Percentiles rank a stretch among this genome's conserved stretches.
Evolutionary conservation across 768 basidiomycete genomes (phyloP).

Genomic region (Suillus occidentalis): DNA sequence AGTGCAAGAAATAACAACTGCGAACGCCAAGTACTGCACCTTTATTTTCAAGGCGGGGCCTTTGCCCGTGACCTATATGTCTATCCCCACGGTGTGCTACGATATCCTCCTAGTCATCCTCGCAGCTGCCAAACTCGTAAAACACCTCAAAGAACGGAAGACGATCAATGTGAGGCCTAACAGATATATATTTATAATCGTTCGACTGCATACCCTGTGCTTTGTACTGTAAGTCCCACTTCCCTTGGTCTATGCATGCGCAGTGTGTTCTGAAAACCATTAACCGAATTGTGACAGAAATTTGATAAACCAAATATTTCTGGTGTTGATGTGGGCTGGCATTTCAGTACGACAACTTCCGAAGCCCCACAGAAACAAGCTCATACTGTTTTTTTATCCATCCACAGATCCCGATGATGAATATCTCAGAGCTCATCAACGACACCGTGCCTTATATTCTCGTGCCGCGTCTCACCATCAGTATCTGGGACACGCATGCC

Average conservation of each 20-base stretch:
- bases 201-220: not conserved
- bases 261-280: not conserved
- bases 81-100: not conserved
- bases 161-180: not conserved
- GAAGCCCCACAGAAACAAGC: not conserved
- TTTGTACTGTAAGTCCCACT: not conserved
- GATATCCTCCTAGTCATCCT: not conserved
- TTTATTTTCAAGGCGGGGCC: not conserved
- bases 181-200: not conserved
- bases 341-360: not conserved
- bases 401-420: not conserved
- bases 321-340: not conserved
- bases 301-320: not conserved
- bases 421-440: constrained; percentile 1
- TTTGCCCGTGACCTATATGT: not conserved
- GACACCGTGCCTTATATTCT: not conserved
- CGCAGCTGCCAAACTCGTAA: not conserved
- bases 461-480: not conserved
- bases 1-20: not conserved
- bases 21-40: not conserved
- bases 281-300: not conserved
- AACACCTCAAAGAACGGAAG: constrained; percentile 1
- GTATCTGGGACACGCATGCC: constrained; percentile 4
- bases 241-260: not conserved
- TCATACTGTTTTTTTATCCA: not conserved